Percentiles rank a stretch among this genome's conserved stretches.
Evolutionary conservation across 2,329 filamentous ascomycete genomes (phyloP).

Genomic region (Coniosporium tulheliwenetii): DNA sequence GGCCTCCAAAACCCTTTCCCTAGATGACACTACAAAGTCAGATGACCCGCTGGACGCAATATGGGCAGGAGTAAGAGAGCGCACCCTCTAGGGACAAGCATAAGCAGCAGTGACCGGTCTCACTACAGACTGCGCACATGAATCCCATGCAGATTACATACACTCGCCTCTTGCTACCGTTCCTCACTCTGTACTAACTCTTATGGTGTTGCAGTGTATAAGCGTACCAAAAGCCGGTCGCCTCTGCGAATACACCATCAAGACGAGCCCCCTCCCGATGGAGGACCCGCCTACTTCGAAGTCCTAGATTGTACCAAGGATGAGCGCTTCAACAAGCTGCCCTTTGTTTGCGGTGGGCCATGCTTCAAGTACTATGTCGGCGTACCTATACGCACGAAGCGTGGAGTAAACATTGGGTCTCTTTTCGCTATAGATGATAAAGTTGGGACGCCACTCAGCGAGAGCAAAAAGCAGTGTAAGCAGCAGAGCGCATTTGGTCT

Average conservation of each 20-base stretch:
- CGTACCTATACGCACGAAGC: constrained; percentile 15
- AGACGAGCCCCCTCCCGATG: constrained; percentile 7
- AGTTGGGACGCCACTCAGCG: constrained; percentile 8
- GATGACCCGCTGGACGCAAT: constrained; percentile 17
- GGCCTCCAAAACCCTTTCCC: constrained; percentile 24
- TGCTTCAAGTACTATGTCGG: constrained; percentile 17
- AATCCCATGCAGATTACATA: too few relatives aligned
- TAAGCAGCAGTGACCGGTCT: too few relatives aligned
- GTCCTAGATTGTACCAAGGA: constrained; percentile 17
- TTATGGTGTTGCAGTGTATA: constrained; percentile 7
- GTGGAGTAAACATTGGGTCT: constrained; percentile 17
- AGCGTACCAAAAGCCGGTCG: constrained; percentile 17
- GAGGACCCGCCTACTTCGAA: constrained; percentile 19
- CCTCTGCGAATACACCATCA: constrained; percentile 18
- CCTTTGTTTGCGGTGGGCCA: constrained; percentile 13
- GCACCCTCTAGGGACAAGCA: too few relatives aligned
- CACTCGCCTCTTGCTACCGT: background rate
- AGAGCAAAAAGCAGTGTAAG: constrained; percentile 8
- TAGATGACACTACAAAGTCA: constrained; percentile 17
- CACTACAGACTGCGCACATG: too few relatives aligned
- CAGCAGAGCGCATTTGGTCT: background rate
- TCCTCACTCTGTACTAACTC: background rate
- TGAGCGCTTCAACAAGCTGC: constrained; percentile 14
- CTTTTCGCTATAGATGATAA: constrained; percentile 14
- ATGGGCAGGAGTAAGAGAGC: constrained; percentile 15